Evolutionary conservation across 2,329 filamentous ascomycete species (phyloP).

Genomic region (Pezicula rhizophila): DNA sequence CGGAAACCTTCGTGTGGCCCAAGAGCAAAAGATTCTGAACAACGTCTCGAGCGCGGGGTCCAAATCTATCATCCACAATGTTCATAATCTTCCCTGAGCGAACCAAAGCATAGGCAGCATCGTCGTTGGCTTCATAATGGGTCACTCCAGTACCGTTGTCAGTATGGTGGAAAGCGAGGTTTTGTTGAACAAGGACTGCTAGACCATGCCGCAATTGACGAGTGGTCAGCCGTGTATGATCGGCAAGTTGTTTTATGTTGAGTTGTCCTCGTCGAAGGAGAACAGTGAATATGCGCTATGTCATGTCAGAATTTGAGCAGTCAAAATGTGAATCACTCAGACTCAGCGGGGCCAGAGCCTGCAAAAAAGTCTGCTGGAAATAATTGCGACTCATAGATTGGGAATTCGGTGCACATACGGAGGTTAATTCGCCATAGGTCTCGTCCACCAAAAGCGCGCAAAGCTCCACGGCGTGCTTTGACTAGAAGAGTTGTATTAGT

Average conservation of each 20-base stretch:
- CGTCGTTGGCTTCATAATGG: constrained; percentile 78
- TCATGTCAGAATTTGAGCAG: constrained; percentile 16
- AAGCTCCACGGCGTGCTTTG: constrained; percentile 76
- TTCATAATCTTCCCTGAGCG: constrained; percentile 78
- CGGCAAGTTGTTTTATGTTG: constrained; percentile 60
- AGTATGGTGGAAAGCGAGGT: constrained; percentile 71
- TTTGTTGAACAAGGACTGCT: constrained; percentile 80
- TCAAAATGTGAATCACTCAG: constrained; percentile 7
- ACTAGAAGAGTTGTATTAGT: constrained; percentile 35
- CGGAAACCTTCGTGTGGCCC: constrained; percentile 68
- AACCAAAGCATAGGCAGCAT: constrained; percentile 74
- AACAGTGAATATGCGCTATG: constrained; percentile 75
- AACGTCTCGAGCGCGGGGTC: constrained; percentile 66
- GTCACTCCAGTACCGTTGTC: constrained; percentile 55
- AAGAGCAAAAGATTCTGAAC: constrained; percentile 69
- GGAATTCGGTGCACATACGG: constrained; percentile 52
- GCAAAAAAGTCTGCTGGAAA: not conserved
- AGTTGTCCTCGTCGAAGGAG: constrained; percentile 77
- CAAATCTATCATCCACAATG: constrained; percentile 67
- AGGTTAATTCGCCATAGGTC: constrained; percentile 83
- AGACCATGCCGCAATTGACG: constrained; percentile 76
- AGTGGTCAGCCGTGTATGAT: constrained; percentile 66
- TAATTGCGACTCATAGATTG: not conserved
- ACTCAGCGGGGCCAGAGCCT: constrained; percentile 11
- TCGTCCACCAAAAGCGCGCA: constrained; percentile 86